Percentiles rank a stretch among this genome's conserved stretches.
Evolutionary conservation across 257 asterid species (phyloP).

Genomic region (Datura wrightii): DNA sequence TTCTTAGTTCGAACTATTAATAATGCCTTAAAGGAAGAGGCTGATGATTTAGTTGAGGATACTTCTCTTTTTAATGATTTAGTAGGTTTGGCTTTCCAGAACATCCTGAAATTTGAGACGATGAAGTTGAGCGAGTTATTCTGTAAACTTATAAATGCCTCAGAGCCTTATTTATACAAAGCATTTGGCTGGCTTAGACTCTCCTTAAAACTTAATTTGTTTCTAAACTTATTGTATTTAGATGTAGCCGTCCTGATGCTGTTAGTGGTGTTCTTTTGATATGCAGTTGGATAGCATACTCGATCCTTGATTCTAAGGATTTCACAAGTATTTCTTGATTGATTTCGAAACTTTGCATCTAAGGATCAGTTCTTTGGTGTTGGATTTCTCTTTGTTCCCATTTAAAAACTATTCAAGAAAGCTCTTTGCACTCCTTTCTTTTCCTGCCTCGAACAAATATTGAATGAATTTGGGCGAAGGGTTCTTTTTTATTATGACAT

Average conservation of each 20-base stretch:
- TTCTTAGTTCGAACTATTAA: slow-evolving; percentile 20
- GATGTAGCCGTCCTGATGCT: background rate
- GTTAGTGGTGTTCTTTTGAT: background rate
- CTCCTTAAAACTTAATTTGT: background rate
- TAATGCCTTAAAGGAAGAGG: slow-evolving; percentile 20
- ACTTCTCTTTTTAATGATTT: background rate
- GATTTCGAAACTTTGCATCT: background rate
- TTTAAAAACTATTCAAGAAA: background rate
- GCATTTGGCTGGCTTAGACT: slow-evolving; percentile 11
- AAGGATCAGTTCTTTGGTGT: background rate
- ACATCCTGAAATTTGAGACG: slow-evolving; percentile 20
- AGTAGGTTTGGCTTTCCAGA: slow-evolving; percentile 21
- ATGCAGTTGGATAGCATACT: background rate
- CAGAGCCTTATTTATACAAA: background rate
- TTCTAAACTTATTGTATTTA: background rate
- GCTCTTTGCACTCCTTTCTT: no score
- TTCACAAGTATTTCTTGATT: background rate
- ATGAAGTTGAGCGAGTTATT: background rate
- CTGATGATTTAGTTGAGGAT: slow-evolving; percentile 21
- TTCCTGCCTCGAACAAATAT: no score
- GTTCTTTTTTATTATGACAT: no score
- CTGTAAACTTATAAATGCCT: slow-evolving; percentile 17
- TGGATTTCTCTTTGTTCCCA: background rate
- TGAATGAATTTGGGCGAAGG: no score
- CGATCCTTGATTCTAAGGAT: background rate